Evolutionary conservation across 2,329 filamentous ascomycete species (phyloP).

Genomic region (Beauveria australis): DNA sequence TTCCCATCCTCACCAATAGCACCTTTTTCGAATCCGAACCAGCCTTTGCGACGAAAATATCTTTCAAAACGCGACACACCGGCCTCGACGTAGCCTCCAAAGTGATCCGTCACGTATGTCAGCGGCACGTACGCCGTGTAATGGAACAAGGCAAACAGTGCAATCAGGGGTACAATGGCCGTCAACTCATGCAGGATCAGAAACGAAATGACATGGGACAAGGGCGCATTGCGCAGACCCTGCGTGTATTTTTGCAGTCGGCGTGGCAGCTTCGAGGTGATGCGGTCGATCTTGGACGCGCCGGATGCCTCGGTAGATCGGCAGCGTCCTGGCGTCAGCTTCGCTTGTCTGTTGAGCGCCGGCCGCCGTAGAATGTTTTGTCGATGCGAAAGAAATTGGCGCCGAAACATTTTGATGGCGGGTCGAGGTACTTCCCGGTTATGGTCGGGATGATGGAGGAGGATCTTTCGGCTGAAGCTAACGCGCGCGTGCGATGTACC

Average conservation of each 20-base stretch:
- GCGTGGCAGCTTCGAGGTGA: conserved; percentile 50
- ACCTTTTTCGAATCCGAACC: conserved; percentile 56
- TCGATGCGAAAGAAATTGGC: conserved; percentile 16
- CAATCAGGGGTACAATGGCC: conserved; percentile 70
- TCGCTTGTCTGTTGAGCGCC: background rate
- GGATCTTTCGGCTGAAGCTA: background rate
- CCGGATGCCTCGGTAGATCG: conserved; percentile 21
- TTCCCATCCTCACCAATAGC: conserved; percentile 13
- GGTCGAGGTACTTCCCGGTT: background rate
- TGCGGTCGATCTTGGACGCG: conserved; percentile 32
- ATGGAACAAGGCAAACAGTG: conserved; percentile 70
- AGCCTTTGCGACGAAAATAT: conserved; percentile 72
- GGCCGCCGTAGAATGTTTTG: conserved; percentile 13
- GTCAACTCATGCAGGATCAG: conserved; percentile 88
- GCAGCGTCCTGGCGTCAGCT: background rate
- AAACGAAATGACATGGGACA: conserved; percentile 79
- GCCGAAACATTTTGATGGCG: conserved; percentile 20
- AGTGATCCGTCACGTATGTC: conserved; percentile 39
- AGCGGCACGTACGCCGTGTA: conserved; percentile 66
- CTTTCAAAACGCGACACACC: conserved; percentile 67
- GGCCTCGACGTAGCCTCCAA: conserved; percentile 44
- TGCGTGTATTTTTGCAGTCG: conserved; percentile 62
- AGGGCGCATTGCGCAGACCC: conserved; percentile 65
- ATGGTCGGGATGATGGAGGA: background rate
- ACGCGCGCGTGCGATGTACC: background rate